Conservation (phyloP, 2,329 filamentous ascomycete genomes). For the Exophiala aquamarina region DNA sequence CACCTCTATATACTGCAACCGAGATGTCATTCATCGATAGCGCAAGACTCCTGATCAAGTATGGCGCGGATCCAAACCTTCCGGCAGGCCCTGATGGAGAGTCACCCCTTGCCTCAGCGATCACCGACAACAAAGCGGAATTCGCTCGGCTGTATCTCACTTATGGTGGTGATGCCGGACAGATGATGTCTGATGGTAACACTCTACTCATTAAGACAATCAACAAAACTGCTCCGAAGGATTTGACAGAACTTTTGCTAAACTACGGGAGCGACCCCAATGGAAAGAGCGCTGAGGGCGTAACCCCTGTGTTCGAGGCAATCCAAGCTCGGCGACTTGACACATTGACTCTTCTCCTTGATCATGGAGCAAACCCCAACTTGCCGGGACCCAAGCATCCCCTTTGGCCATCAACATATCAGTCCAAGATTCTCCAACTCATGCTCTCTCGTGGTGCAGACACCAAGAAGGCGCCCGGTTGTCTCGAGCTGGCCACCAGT, state of each 20-base stretch:
- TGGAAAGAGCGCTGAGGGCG: slow-evolving; percentile 60
- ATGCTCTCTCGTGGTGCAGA: slow-evolving; percentile 62
- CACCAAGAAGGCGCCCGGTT: slow-evolving; percentile 58
- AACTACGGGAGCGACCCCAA: slow-evolving; percentile 61
- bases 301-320: slow-evolving; percentile 62
- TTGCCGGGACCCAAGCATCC: slow-evolving; percentile 68
- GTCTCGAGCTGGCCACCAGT: slow-evolving; percentile 64
- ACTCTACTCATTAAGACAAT: slow-evolving; percentile 63
- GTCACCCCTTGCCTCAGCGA: slow-evolving; percentile 55
- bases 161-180: slow-evolving; percentile 60
- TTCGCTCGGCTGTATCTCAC: slow-evolving; percentile 61
- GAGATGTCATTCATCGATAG: slow-evolving; percentile 57
- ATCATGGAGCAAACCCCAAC: slow-evolving; percentile 66
- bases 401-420: slow-evolving; percentile 64
- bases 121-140: slow-evolving; percentile 54
- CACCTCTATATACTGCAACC: slow-evolving; percentile 53
- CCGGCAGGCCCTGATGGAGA: slow-evolving; percentile 52
- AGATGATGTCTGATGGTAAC: slow-evolving; percentile 56
- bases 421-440: slow-evolving; percentile 58
- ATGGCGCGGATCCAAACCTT: slow-evolving; percentile 61
- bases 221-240: slow-evolving; percentile 56
- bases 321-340: slow-evolving; percentile 59
- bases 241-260: slow-evolving; percentile 60
- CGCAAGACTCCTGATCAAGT: slow-evolving; percentile 62
- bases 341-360: slow-evolving; percentile 53